Evolutionary conservation across 164 flowering plant genomes (phyloP).

Genomic region (Pachysandra terminalis): DNA sequence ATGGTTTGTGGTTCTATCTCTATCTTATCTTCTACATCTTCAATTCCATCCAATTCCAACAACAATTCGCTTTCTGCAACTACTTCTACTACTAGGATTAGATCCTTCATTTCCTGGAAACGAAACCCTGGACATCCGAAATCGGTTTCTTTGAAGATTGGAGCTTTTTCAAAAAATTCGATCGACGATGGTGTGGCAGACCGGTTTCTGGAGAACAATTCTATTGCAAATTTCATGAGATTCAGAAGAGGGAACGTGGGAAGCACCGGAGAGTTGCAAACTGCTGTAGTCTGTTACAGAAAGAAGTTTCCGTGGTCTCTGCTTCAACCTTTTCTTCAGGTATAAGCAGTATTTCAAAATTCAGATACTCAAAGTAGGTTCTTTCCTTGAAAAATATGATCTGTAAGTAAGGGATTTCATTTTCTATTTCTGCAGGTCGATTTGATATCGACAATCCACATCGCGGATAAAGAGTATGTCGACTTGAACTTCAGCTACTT

Average conservation of each 20-base stretch:
- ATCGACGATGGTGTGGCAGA: constrained; percentile 47
- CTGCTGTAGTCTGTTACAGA: constrained; percentile 78
- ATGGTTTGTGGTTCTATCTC: constrained; percentile 42
- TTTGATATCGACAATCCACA: constrained; percentile 96
- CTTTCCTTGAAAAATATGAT: neutral
- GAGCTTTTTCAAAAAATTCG: constrained; percentile 15
- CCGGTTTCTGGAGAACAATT: constrained; percentile 51
- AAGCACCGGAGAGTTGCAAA: constrained; percentile 64
- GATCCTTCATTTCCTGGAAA: constrained; percentile 12
- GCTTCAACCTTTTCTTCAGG: constrained; percentile 78
- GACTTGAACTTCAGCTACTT: neutral
- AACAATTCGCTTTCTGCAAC: constrained; percentile 11
- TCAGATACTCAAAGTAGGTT: neutral
- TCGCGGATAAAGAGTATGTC: constrained; percentile 91
- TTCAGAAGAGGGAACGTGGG: constrained; percentile 36
- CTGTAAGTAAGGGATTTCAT: neutral
- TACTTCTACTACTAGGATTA: constrained; percentile 2
- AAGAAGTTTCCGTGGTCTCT: constrained; percentile 90
- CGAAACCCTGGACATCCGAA: constrained; percentile 7
- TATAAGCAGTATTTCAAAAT: constrained; percentile 9
- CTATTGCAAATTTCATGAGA: constrained; percentile 93
- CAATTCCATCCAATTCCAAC: constrained; percentile 32
- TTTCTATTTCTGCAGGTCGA: constrained; percentile 61
- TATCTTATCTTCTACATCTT: constrained; percentile 27
- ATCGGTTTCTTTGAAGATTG: constrained; percentile 7